phyloP scores from a whole-genome alignment of 768 basidiomycete species.

The Melanogaster broomeanus region DNA sequence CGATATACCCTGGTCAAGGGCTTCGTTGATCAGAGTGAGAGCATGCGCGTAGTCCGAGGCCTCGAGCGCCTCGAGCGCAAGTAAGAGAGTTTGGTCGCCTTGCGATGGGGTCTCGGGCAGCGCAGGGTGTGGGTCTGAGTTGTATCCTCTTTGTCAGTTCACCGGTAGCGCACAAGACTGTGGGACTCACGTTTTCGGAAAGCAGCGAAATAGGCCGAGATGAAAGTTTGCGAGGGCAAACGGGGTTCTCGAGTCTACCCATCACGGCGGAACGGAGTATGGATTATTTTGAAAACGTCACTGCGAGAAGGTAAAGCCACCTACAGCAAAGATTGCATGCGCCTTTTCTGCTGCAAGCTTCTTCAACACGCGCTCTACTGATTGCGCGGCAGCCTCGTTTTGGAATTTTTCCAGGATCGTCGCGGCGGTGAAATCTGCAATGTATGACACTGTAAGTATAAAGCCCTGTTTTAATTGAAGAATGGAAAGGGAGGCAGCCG shows the following conservation, averaged over 20 bases:
- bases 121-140: constrained; percentile 60
- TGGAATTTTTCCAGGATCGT: constrained; percentile 94
- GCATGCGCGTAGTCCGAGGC: constrained; percentile 86
- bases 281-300: background rate
- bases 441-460: background rate
- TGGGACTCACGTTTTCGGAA: constrained; percentile 78
- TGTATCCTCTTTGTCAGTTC: background rate
- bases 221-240: constrained; percentile 88
- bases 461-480: too few species aligned
- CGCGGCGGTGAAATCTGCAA: constrained; percentile 89
- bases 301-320: constrained; percentile 14
- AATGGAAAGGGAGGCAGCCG: too few species aligned
- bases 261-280: background rate
- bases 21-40: constrained; percentile 77
- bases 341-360: constrained; percentile 75
- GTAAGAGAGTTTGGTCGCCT: constrained; percentile 81
- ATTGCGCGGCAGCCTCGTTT: constrained; percentile 71
- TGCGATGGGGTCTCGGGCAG: constrained; percentile 74
- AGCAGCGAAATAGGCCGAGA: constrained; percentile 94
- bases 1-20: constrained; percentile 84
- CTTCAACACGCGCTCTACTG: constrained; percentile 93
- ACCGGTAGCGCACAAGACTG: background rate
- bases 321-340: constrained; percentile 66
- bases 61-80: constrained; percentile 80
- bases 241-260: constrained; percentile 67